Evolutionary conservation across 352 stramenopile species (phyloP).

Genomic region (Pythium oligandrum): DNA sequence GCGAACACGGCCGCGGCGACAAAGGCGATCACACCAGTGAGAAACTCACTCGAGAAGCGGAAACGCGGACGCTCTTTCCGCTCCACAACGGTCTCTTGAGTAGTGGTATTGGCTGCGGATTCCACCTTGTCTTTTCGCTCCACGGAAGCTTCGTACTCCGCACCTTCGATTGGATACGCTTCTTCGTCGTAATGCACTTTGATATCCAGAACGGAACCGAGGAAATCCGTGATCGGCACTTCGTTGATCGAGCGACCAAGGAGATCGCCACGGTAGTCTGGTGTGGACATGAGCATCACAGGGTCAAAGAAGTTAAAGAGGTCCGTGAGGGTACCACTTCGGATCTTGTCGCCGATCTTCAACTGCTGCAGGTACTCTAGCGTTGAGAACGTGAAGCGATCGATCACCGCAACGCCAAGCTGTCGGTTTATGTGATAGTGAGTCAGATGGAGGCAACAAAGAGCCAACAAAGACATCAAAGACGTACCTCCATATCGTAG

Average conservation of each 20-base stretch:
- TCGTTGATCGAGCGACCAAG: constrained; percentile 62
- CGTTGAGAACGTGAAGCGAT: constrained; percentile 87
- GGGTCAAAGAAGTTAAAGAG: constrained; percentile 84
- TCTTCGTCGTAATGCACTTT: constrained; percentile 68
- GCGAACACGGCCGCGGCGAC: constrained; percentile 25
- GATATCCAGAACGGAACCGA: constrained; percentile 84
- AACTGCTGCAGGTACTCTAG: constrained; percentile 86
- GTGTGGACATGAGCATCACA: constrained; percentile 77
- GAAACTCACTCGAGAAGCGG: constrained; percentile 42
- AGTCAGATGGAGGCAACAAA: not conserved
- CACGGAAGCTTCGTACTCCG: no score
- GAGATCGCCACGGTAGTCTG: constrained; percentile 72
- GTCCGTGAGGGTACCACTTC: constrained; percentile 54
- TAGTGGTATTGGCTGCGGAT: not conserved
- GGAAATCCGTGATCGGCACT: constrained; percentile 84
- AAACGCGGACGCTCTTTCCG: constrained; percentile 17
- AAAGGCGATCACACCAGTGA: constrained; percentile 19
- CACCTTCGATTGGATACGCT: constrained; percentile 62
- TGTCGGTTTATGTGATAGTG: not conserved
- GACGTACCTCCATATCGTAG: constrained; percentile 62
- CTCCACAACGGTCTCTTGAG: not conserved
- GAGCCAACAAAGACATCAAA: not conserved
- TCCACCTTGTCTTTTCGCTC: no score
- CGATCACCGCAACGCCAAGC: constrained; percentile 84
- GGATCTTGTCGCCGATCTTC: constrained; percentile 73